Conservation (phyloP, 2,329 filamentous ascomycete genomes). For the Xylariaceae sp. region DNA sequence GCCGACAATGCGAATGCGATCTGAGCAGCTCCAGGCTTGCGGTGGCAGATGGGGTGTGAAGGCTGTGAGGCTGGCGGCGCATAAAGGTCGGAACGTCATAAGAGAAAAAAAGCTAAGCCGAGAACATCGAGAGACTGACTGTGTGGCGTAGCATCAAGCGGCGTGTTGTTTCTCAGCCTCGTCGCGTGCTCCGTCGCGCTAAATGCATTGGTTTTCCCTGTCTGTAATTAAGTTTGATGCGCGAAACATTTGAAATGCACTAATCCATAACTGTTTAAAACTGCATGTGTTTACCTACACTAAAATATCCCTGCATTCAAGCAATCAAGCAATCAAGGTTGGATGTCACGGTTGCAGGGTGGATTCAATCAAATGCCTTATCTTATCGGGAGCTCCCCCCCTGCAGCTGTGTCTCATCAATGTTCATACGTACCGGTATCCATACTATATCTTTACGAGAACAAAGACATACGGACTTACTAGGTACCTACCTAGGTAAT, state of each 20-base stretch:
- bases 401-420: too few species aligned
- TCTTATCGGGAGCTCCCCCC: constrained; percentile 14
- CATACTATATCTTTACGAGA: too few species aligned
- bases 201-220: too few species aligned
- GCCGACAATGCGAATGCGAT: constrained; percentile 23
- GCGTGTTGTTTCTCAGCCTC: constrained; percentile 34
- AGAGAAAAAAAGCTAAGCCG: not conserved
- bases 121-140: constrained; percentile 10
- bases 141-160: constrained; percentile 27
- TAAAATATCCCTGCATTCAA: too few species aligned
- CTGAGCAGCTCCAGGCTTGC: constrained; percentile 21
- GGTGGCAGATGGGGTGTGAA: constrained; percentile 2
- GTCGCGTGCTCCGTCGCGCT: constrained; percentile 33
- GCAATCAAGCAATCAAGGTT: too few species aligned
- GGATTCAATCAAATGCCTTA: too few species aligned
- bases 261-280: too few species aligned
- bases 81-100: constrained; percentile 20
- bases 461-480: constrained; percentile 11
- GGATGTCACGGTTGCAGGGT: too few species aligned
- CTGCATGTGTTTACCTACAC: too few species aligned
- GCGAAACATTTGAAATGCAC: too few species aligned
- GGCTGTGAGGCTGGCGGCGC: constrained; percentile 13
- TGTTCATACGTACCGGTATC: too few species aligned
- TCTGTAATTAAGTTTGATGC: too few species aligned
- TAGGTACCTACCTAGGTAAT: not conserved